Base-by-base conservation (phyloP, 495 filamentous ascomycete species). In the Tuber borchii region DNA sequence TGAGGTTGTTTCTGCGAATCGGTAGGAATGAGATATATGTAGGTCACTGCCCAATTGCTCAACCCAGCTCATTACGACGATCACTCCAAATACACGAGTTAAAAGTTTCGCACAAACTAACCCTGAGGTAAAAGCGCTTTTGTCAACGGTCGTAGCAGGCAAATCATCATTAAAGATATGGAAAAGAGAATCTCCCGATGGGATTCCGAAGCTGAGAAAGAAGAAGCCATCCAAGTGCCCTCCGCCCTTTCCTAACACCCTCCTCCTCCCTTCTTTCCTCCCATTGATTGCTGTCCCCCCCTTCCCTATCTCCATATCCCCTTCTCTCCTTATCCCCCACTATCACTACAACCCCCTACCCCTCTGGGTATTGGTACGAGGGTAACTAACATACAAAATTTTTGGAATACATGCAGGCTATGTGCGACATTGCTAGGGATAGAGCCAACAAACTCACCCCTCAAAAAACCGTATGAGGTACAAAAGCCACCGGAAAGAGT, bases 151-250 rank as follows among this genome's bases (percentile, higher is more conserved):
- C 87, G 93, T 77, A 86, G 87, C 75, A 87, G 93, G 69, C 85
- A 86, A 34, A 87, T 88, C 74, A 91, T 99, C 61, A 92, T 97
- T 91, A 87, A 88, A 74, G 92, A 97, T 83, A 97, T 97, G 92
- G 86, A 88, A 72, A 82, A 86, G 76, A 87, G 95, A 75, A 97
- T 97, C 83, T 88, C 86, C 26, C 86, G 90, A 74, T 89, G 87
- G 14, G 88, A 96, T 84, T 82, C 88, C 45, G 86, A 88, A 73
- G 84, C 83, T 20, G 95, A 97, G 84, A 88, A 92, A 78, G 83
- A 83, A 77, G 93, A 91, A 80, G 93, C 88, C 37, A 93, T 97
- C 75, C 87, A 91, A 75, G 86, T 83, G 73, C 79, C 73, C 72
- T 70, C 70, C 71, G 78, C 74, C 74, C 74, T 71, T 76, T 80